Percentiles rank a stretch among this genome's conserved stretches.
Conservation (phyloP, 2,329 filamentous ascomycete genomes). For the Fusarium denticulatum region DNA sequence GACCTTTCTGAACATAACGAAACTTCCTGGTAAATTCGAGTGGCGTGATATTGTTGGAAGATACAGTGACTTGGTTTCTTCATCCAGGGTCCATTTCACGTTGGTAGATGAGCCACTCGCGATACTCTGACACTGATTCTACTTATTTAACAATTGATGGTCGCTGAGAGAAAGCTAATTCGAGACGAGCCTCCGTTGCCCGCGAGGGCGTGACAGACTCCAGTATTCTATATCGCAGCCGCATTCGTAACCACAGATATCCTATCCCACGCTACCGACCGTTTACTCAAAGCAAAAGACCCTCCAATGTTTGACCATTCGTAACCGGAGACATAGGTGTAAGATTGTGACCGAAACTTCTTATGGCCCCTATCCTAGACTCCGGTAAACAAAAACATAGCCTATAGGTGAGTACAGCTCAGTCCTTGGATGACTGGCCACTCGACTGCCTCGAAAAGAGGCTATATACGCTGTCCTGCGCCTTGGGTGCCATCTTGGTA, state of each 20-base stretch:
- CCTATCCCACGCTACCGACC: background rate
- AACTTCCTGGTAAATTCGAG: background rate
- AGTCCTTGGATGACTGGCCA: constrained; percentile 7
- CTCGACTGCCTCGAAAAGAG: constrained; percentile 49
- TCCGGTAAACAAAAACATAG: background rate
- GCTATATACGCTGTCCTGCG: constrained; percentile 72
- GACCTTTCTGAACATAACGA: background rate
- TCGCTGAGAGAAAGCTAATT: background rate
- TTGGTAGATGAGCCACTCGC: background rate
- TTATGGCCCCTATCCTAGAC: background rate
- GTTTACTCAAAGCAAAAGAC: background rate
- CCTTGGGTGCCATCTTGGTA: constrained; percentile 68
- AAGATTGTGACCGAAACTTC: background rate
- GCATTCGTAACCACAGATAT: background rate
- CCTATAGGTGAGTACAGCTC: background rate
- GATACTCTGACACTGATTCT: background rate
- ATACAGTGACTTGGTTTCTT: background rate
- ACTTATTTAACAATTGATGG: background rate
- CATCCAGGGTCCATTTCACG: background rate
- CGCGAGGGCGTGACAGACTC: background rate
- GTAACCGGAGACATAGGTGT: background rate
- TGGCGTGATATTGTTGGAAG: background rate
- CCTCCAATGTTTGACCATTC: background rate
- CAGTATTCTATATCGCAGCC: background rate
- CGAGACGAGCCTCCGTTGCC: background rate